Percentiles rank a stretch among this genome's conserved stretches.
phyloP scores from a whole-genome alignment of 805 yeast species.

The Teunomyces stri region DNA sequence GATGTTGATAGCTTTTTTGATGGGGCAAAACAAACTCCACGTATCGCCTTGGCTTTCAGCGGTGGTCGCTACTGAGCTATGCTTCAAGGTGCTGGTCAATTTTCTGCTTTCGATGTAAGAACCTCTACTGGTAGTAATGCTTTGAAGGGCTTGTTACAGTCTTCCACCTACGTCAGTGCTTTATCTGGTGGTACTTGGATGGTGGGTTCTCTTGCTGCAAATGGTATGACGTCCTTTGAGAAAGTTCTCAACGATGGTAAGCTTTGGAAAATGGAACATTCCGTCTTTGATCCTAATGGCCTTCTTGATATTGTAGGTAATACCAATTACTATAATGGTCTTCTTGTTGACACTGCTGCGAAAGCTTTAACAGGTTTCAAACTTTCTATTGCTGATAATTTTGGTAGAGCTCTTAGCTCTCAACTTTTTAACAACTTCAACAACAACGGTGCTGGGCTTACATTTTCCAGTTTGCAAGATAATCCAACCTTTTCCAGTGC shows the following conservation, averaged over 20 bases:
- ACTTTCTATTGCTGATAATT: conserved; percentile 35
- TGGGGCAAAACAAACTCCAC: conserved; percentile 12
- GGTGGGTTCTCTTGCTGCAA: conserved; percentile 24
- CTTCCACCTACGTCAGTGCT: conserved; percentile 37
- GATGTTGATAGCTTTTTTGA: conserved; percentile 10
- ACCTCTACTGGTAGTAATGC: conserved; percentile 46
- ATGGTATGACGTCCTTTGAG: conserved; percentile 18
- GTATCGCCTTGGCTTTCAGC: conserved; percentile 34
- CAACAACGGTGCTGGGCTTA: conserved; percentile 25
- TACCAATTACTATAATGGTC: conserved; percentile 39
- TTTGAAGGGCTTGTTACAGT: conserved; percentile 26
- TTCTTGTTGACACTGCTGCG: conserved; percentile 19
- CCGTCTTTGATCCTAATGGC: conserved; percentile 14
- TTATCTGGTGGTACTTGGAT: conserved; percentile 45
- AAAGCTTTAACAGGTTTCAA: conserved; percentile 35
- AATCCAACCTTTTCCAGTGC: conserved; percentile 23
- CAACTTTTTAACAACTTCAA: conserved; percentile 24
- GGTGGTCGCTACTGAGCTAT: conserved; percentile 44
- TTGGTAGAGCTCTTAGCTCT: conserved; percentile 39
- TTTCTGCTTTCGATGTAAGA: conserved; percentile 74
- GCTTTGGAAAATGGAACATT: conserved; percentile 18
- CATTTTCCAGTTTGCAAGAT: conserved; percentile 13
- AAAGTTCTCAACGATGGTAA: conserved; percentile 12
- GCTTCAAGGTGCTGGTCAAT: conserved; percentile 82
- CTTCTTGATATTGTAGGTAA: conserved; percentile 4